phyloP scores from a whole-genome alignment of 306 rosid species.

The Fagus crenata region DNA sequence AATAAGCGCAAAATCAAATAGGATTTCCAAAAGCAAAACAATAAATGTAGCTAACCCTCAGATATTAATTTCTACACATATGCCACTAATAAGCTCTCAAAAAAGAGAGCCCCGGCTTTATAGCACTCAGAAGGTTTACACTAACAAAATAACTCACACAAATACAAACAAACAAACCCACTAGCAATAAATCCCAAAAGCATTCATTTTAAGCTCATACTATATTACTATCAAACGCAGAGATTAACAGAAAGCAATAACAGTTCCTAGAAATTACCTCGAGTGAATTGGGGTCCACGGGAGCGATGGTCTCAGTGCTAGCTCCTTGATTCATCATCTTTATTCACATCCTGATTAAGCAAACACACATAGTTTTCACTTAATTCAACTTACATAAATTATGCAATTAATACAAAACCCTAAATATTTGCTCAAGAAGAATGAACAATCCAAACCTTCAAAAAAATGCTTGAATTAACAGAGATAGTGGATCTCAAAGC shows the following conservation, averaged over 20 bases:
- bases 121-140: not conserved
- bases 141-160: not conserved
- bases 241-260: not conserved
- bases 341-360: slow-evolving; percentile 44
- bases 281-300: slow-evolving; percentile 50
- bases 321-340: slow-evolving; percentile 75
- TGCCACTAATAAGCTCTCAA: not conserved
- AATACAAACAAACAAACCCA: not conserved
- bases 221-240: not conserved
- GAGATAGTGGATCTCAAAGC: slow-evolving; percentile 8
- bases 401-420: slow-evolving; percentile 51
- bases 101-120: not conserved
- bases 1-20: not conserved
- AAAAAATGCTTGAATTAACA: slow-evolving; percentile 7
- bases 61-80: not conserved
- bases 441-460: slow-evolving; percentile 48
- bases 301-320: slow-evolving; percentile 66
- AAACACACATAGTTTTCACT: slow-evolving; percentile 5
- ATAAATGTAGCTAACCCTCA: not conserved
- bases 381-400: not conserved
- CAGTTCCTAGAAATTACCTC: slow-evolving; percentile 52
- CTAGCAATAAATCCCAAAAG: not conserved
- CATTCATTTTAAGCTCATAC: not conserved
- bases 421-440: slow-evolving; percentile 34
- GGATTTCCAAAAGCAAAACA: not conserved